Conservation (phyloP, 2,329 filamentous ascomycete genomes). For the Apiospora hydei region DNA sequence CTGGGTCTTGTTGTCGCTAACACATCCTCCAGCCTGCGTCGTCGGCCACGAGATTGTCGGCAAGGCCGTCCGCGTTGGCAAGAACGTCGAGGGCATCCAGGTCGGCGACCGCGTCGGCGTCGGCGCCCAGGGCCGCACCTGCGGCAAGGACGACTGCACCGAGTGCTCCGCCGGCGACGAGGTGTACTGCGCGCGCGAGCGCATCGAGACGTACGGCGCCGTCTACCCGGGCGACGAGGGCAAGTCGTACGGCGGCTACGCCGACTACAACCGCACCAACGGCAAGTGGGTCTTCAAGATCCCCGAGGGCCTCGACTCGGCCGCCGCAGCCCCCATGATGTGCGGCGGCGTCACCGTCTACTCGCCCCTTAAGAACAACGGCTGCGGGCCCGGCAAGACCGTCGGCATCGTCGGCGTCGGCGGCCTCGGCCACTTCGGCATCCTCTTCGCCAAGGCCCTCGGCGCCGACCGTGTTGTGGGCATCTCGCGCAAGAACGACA, state of each 20-base stretch:
- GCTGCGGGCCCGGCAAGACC: slow-evolving; percentile 29
- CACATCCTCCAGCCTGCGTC: slow-evolving; percentile 26
- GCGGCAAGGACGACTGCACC: slow-evolving; percentile 41
- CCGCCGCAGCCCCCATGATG: slow-evolving; percentile 44
- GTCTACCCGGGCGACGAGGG: slow-evolving; percentile 52
- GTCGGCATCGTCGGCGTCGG: slow-evolving; percentile 29
- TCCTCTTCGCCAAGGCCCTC: slow-evolving; percentile 29
- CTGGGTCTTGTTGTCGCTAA: background rate
- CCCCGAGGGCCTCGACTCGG: slow-evolving; percentile 43
- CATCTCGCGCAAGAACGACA: slow-evolving; percentile 28
- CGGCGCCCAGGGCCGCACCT: slow-evolving; percentile 55
- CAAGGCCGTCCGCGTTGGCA: slow-evolving; percentile 49
- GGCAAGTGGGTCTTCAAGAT: slow-evolving; percentile 52
- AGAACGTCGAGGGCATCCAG: slow-evolving; percentile 44
- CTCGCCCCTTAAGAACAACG: slow-evolving; percentile 28
- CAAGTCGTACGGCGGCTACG: slow-evolving; percentile 61
- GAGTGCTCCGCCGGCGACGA: slow-evolving; percentile 31
- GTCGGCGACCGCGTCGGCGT: slow-evolving; percentile 40
- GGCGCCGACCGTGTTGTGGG: slow-evolving; percentile 29
- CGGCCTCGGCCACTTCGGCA: slow-evolving; percentile 28
- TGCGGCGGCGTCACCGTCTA: slow-evolving; percentile 29
- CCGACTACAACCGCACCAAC: slow-evolving; percentile 32
- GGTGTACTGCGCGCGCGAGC: slow-evolving; percentile 32
- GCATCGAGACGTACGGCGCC: slow-evolving; percentile 51
- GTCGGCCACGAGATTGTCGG: slow-evolving; percentile 59